Evolutionary conservation across 1,284 basidiomycete species (phyloP).

Genomic region (Pascua sp.): DNA sequence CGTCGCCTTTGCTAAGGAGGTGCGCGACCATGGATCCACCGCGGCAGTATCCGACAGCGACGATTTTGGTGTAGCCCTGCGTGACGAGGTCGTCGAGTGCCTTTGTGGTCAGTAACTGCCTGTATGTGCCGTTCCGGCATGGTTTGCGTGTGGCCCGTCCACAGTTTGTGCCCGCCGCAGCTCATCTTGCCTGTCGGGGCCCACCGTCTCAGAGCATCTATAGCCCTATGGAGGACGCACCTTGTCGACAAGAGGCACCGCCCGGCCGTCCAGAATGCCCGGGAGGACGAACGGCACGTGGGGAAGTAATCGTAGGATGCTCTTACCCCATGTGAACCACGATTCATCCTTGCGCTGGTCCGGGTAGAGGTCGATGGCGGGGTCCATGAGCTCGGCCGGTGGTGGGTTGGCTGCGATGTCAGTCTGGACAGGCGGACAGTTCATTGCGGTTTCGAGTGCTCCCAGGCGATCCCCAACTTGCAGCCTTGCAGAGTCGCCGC

Average conservation of each 20-base stretch:
- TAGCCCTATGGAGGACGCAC: background rate
- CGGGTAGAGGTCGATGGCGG: conserved; percentile 24
- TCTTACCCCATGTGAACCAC: conserved; percentile 7
- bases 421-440: background rate
- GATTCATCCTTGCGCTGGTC: conserved; percentile 16
- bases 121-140: background rate
- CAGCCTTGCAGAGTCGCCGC: no score
- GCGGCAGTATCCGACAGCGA: conserved; percentile 64
- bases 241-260: conserved; percentile 3
- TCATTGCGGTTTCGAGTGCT: background rate
- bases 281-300: conserved; percentile 11
- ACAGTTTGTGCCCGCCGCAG: no score
- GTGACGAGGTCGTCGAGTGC: conserved; percentile 43
- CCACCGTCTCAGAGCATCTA: background rate
- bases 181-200: no score
- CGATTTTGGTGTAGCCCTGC: conserved; percentile 59
- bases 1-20: conserved; percentile 25
- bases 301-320: conserved; percentile 10
- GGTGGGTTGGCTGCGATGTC: conserved; percentile 21
- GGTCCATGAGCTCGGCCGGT: conserved; percentile 14
- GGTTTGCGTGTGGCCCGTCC: background rate
- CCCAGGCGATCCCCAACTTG: no score
- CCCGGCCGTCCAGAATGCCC: conserved; percentile 6
- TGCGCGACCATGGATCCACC: conserved; percentile 52
- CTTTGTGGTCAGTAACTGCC: conserved; percentile 12